phyloP scores from a whole-genome alignment of 176 grass and related monocot genomes.

The Typha latifolia region DNA sequence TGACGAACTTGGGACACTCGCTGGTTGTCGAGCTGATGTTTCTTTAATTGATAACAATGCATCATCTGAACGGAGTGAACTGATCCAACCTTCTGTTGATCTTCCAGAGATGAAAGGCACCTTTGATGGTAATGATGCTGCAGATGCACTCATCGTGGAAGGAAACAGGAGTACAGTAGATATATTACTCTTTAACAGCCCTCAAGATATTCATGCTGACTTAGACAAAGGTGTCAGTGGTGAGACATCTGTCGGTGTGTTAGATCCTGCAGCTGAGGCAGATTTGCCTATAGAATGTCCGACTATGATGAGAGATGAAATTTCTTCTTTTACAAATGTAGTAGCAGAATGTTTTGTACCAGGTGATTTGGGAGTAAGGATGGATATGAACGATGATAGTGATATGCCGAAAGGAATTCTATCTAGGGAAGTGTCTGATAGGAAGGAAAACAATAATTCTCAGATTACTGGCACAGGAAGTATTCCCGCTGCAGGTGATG shows the following conservation, averaged over 20 bases:
- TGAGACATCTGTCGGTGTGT: constrained; percentile 18
- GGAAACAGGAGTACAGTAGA: constrained; percentile 8
- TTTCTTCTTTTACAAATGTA: constrained; percentile 16
- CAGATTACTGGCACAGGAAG: constrained; percentile 30
- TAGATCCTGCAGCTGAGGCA: constrained; percentile 15
- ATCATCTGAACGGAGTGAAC: constrained; percentile 5
- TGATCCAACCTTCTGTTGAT: constrained; percentile 7
- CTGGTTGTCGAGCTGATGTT: constrained; percentile 1
- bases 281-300: constrained; percentile 10
- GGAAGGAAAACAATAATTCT: constrained; percentile 38
- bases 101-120: constrained; percentile 2
- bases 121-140: constrained; percentile 16
- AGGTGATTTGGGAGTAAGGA: constrained; percentile 2
- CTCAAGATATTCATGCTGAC: constrained; percentile 35
- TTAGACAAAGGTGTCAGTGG: constrained; percentile 24
- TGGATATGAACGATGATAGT: constrained; percentile 26
- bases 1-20: too few relatives aligned
- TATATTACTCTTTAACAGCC: not conserved
- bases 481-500: constrained; percentile 32
- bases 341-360: constrained; percentile 22
- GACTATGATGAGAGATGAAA: constrained; percentile 12
- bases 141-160: not conserved
- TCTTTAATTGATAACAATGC: not conserved
- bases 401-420: constrained; percentile 7
- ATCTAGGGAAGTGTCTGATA: constrained; percentile 22